Conservation (phyloP, 2,329 filamentous ascomycete genomes). For the Ramichloridium luteum region DNA sequence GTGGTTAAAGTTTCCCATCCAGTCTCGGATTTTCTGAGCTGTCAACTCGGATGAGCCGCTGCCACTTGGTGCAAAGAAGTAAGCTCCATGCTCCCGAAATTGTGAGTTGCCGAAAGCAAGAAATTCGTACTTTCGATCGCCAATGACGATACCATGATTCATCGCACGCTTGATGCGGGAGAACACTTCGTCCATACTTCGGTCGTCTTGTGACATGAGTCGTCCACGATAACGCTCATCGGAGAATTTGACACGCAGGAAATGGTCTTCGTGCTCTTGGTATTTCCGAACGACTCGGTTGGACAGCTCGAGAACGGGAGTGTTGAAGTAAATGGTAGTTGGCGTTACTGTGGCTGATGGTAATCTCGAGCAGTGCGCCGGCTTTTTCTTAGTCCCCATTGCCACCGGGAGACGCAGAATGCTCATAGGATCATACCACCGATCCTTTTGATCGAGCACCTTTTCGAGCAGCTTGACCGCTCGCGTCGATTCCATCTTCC, state of each 20-base stretch:
- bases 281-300: constrained; percentile 76
- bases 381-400: constrained; percentile 25
- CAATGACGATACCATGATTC: constrained; percentile 67
- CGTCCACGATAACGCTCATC: constrained; percentile 55
- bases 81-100: constrained; percentile 80
- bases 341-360: constrained; percentile 73
- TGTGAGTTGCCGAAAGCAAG: constrained; percentile 93
- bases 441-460: constrained; percentile 50
- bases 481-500: constrained; percentile 28
- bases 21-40: constrained; percentile 64
- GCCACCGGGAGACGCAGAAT: constrained; percentile 45
- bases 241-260: constrained; percentile 78
- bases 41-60: constrained; percentile 37
- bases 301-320: constrained; percentile 70
- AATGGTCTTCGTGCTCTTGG: constrained; percentile 57
- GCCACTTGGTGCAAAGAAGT: constrained; percentile 71
- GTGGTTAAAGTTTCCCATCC: constrained; percentile 76
- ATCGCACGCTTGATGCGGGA: constrained; percentile 60
- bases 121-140: constrained; percentile 72
- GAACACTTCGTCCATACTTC: constrained; percentile 44
- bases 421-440: constrained; percentile 56
- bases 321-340: constrained; percentile 65
- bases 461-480: constrained; percentile 63
- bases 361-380: constrained; percentile 61
- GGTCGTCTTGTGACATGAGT: constrained; percentile 21